Percentiles rank a stretch among this genome's conserved stretches.
These are phyloP conservation scores for Aspergillus sp. DNA, from an alignment of 2,329 filamentous ascomycete genomes.

Conservation along the genomic window DNA sequence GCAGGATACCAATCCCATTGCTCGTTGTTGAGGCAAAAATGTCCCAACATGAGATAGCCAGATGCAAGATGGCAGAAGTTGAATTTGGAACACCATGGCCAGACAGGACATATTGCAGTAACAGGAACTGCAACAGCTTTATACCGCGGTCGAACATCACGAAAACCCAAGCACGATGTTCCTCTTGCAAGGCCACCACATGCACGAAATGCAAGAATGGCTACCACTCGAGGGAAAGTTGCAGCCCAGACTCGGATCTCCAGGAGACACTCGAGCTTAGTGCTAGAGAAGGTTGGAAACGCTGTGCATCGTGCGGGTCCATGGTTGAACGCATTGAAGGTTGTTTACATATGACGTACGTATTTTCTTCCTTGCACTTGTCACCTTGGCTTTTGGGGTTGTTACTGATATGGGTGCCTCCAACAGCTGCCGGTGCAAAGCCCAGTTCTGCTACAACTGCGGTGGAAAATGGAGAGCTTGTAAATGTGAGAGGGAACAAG, in stretches of 20 bases:
- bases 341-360: neutral
- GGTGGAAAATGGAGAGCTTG: conserved; percentile 9
- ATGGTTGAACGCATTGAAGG: neutral
- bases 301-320: neutral
- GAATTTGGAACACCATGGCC: neutral
- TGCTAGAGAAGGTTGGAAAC: neutral
- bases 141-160: neutral
- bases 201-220: neutral
- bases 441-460: conserved; percentile 16
- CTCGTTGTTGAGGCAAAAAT: neutral
- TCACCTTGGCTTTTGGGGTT: neutral
- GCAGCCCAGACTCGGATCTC: neutral
- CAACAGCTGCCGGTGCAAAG: conserved; percentile 13
- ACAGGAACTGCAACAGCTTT: neutral
- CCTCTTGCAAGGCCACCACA: neutral
- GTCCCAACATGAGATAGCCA: neutral
- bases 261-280: conserved; percentile 1
- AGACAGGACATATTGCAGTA: neutral
- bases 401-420: neutral
- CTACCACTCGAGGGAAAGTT: neutral
- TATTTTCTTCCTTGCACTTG: neutral
- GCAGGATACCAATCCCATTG: neutral
- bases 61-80: neutral
- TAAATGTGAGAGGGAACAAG: neutral
- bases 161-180: neutral